Evolutionary conservation across 345 rosid genomes (phyloP).

Genomic region (Dimocarpus longan): DNA sequence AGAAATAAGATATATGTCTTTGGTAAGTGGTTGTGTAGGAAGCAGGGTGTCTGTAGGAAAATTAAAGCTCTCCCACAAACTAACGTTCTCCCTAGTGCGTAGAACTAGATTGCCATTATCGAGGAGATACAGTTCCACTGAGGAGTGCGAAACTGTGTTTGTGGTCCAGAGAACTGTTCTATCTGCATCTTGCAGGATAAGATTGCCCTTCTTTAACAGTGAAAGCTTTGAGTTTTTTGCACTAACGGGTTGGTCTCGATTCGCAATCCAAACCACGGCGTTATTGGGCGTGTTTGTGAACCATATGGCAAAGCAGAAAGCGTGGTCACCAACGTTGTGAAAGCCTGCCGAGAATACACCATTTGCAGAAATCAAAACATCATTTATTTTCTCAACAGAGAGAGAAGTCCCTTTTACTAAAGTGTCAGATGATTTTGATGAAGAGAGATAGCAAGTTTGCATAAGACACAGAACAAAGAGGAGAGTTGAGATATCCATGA

Average conservation of each 20-base stretch:
- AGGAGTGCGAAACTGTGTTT: background rate
- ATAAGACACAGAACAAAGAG: too few relatives aligned
- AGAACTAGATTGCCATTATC: conserved; percentile 27
- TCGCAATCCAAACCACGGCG: conserved; percentile 41
- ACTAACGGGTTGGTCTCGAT: conserved; percentile 33
- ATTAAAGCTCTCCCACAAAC: conserved; percentile 17
- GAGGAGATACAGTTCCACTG: background rate
- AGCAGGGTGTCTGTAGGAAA: conserved; percentile 46
- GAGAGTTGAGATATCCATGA: too few relatives aligned
- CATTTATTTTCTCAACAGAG: background rate
- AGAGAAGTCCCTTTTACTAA: background rate
- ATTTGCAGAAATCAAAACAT: background rate
- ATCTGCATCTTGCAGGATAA: conserved; percentile 27
- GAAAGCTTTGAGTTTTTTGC: conserved; percentile 33
- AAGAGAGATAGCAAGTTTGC: too few relatives aligned
- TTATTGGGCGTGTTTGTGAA: conserved; percentile 13
- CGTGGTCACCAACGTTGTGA: background rate
- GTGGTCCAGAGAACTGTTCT: background rate
- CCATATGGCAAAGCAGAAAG: conserved; percentile 30
- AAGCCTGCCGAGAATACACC: background rate
- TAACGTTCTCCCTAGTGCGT: background rate
- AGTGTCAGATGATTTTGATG: too few relatives aligned
- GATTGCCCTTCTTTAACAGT: conserved; percentile 13
- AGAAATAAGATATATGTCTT: conserved; percentile 29
- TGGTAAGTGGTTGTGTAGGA: conserved; percentile 36